These are phyloP conservation scores for Metschnikowia picachoensis DNA, from an alignment of 805 yeast species.

Conservation along the genomic window DNA sequence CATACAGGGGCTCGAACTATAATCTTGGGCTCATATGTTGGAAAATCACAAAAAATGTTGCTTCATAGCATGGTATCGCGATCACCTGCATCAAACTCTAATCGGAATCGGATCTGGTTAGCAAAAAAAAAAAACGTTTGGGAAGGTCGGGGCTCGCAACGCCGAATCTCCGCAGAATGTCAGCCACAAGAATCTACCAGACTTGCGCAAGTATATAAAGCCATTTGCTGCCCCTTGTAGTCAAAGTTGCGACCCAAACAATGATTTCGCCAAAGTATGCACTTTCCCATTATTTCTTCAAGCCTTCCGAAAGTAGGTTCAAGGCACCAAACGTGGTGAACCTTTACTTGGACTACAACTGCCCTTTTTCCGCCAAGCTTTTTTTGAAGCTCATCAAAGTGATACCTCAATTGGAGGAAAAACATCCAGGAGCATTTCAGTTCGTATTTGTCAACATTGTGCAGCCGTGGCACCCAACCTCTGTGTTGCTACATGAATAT, in stretches of 20 bases:
- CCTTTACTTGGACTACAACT: constrained; percentile 69
- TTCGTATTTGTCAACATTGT: constrained; percentile 66
- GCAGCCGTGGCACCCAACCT: constrained; percentile 91
- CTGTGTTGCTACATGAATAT: constrained; percentile 66
- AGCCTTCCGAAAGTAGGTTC: constrained; percentile 17
- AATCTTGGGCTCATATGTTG: too few species aligned
- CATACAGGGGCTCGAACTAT: too few species aligned
- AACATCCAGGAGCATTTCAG: constrained; percentile 49
- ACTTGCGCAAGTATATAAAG: too few species aligned
- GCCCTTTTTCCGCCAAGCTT: constrained; percentile 69
- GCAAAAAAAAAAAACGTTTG: too few species aligned
- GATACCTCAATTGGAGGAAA: constrained; percentile 47
- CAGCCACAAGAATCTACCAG: too few species aligned
- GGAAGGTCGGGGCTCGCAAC: too few species aligned
- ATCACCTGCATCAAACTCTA: too few species aligned
- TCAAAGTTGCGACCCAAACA: not conserved
- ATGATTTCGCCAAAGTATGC: constrained; percentile 44
- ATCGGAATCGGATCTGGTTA: too few species aligned
- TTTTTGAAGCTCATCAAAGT: constrained; percentile 53
- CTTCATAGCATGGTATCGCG: too few species aligned
- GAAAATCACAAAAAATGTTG: too few species aligned
- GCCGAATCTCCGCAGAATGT: too few species aligned
- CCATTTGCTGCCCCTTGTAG: too few species aligned
- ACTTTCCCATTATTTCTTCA: constrained; percentile 32
- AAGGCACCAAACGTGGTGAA: constrained; percentile 48